Evolutionary conservation across 352 stramenopile genomes (phyloP), one percentile per base, ranked within the genome.

Genomic region (Phytophthora kernoviae): DNA sequence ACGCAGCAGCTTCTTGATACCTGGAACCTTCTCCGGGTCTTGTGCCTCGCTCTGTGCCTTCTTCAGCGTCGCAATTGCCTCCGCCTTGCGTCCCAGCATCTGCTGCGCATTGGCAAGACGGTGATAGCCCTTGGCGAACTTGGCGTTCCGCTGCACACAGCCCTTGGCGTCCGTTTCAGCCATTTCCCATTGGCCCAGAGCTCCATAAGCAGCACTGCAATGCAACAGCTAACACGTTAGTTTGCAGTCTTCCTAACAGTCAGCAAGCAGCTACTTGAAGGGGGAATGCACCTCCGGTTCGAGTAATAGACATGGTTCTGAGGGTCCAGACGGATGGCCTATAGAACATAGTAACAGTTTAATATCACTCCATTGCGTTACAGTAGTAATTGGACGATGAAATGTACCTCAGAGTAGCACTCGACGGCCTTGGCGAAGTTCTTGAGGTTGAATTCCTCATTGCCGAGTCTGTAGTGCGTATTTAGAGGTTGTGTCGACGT

Each of bases 291-390:
- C 79, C 79, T 90, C 54, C 81, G 70, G 65, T 94, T 94, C 24
- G 85, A 94, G 71, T 94, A 94, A 68, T 92, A 94, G 42, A 94
- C 81, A 70, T 86, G 77, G 65, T 87, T 94, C 30, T 79, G 72
- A 9, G 85, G 74, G 48, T 88, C 72, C 33, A 94, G 65, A 32
- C 71, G 75, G 34, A 94, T 94, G n/a, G 85, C 82, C 83, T 93
- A 57, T 9, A 59, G 39, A n/a, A 12, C 27, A n/a, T 12, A 51
- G 6, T 42, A 50, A 50, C 39, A 12, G 17, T 42, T n/a, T 42
- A 55, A 33, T 1, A 48, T 27, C 33, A 10, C 4, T 0, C 4
- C 10, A 37, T n/a, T 52, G 32, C 14, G 15, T n/a, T 5, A 10
- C 14, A 33, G 12, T 18, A 17, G 11, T 32, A 9, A 20, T 21